Base-by-base conservation (phyloP, 352 stramenopile species). In the Pythium guiyangense region DNA sequence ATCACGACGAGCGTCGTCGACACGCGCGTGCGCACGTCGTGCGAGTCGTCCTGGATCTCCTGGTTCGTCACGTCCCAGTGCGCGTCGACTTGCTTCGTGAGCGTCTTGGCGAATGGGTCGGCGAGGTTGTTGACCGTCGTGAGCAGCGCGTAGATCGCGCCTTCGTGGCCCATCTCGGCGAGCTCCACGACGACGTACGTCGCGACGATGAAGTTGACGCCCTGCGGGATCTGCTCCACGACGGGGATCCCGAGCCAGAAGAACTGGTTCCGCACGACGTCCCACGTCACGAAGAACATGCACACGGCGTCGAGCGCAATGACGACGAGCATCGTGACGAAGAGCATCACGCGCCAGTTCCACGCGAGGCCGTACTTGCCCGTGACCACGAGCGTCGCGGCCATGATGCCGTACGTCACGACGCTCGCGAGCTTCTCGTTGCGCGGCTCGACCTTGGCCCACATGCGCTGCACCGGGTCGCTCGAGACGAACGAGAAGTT, bases 241-340 rank as follows among this genome's bases (percentile, higher is more conserved):
- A 88, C 65, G 0, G 77, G 73, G 12, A 74, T 66, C n/a, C 74
- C 77, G 20, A 90, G 50, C 68, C 74, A 90, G 62, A 90, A 85
- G 61, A 64, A 86, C 52, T 83, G 49, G n/a, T n/a, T n/a, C n/a
- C n/a, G n/a, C n/a, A n/a, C n/a, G n/a, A n/a, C n/a, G n/a, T n/a
- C n/a, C n/a, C n/a, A n/a, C n/a, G n/a, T n/a, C n/a, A n/a, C n/a
- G n/a, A n/a, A n/a, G n/a, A n/a, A n/a, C n/a, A n/a, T 72, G 20
- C 71, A 59, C 18, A 83, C 51, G 0, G 64, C 58, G 40, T 86
- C 75, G 18, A 85, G 31, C 43, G 40, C 44, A 22, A 79, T 66
- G 27, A 77, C 71, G 6, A 61, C 54, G 9, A 86, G 17, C 11
- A 63, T 67, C 29, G 71, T 78, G 26, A 63, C 60, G 12, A 71